phyloP scores from a whole-genome alignment of 164 flowering plant species.

The Annona cherimola region DNA sequence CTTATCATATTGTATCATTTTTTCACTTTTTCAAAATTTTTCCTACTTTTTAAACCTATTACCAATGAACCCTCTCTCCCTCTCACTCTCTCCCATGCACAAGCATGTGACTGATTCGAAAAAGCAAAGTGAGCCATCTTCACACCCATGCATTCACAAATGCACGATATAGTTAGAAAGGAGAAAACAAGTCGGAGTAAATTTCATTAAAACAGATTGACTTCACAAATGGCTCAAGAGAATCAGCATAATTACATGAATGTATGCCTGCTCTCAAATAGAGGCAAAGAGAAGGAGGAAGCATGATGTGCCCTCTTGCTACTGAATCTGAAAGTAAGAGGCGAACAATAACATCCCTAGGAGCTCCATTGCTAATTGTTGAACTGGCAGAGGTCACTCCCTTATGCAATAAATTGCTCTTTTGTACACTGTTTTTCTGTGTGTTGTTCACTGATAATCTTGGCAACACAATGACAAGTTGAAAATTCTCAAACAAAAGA shows the following conservation, averaged over 20 bases:
- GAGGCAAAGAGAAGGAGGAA: constrained; percentile 58
- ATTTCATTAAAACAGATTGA: too few species aligned
- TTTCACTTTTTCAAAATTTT: too few species aligned
- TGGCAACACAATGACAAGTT: constrained; percentile 52
- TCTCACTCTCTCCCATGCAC: too few species aligned
- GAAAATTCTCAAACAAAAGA: constrained; percentile 40
- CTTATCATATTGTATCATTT: too few species aligned
- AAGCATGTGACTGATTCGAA: too few species aligned
- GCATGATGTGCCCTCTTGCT: constrained; percentile 83
- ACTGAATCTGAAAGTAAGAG: constrained; percentile 60
- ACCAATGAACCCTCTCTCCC: too few species aligned
- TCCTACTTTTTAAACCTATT: too few species aligned
- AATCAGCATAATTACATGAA: constrained; percentile 56
- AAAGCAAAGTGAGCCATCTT: too few species aligned
- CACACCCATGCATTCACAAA: not conserved
- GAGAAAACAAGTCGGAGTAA: too few species aligned
- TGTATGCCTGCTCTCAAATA: constrained; percentile 58
- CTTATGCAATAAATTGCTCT: constrained; percentile 27
- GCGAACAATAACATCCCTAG: constrained; percentile 46
- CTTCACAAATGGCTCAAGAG: not conserved
- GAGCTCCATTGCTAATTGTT: constrained; percentile 29
- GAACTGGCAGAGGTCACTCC: constrained; percentile 26
- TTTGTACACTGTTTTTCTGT: constrained; percentile 24
- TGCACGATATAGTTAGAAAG: too few species aligned
- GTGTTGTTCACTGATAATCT: constrained; percentile 33